Percentiles rank a stretch among this genome's conserved stretches.
These are phyloP conservation scores for Phaeosphaeria sp. DNA, from an alignment of 2,329 filamentous ascomycete genomes.

Conservation along the genomic window DNA sequence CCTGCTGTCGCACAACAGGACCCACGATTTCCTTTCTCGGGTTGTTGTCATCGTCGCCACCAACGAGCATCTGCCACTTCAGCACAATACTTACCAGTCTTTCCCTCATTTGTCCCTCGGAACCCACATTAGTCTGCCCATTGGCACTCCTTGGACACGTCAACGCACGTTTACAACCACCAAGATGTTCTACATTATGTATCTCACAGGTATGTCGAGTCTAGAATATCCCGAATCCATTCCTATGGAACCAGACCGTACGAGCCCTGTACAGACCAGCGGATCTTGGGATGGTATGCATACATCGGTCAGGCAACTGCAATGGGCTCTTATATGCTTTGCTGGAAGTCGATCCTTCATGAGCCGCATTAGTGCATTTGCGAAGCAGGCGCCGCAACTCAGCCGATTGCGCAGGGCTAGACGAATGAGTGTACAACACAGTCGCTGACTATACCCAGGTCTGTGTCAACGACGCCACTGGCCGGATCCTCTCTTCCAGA, in stretches of 20 bases:
- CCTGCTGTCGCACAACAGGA: constrained; percentile 45
- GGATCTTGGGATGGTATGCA: not conserved
- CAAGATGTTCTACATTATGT: constrained; percentile 54
- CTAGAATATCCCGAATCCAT: not conserved
- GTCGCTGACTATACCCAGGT: constrained; percentile 62
- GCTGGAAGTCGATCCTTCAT: not conserved
- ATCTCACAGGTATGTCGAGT: constrained; percentile 49
- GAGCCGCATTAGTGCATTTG: not conserved
- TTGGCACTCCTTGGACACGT: constrained; percentile 30
- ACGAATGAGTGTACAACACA: not conserved
- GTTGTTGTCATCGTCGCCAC: constrained; percentile 38
- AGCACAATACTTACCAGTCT: constrained; percentile 31
- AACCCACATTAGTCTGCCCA: constrained; percentile 35
- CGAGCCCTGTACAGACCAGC: not conserved
- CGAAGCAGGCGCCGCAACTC: no score
- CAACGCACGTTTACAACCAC: constrained; percentile 16
- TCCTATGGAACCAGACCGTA: not conserved
- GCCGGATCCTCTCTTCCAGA: constrained; percentile 89
- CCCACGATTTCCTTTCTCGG: constrained; percentile 42
- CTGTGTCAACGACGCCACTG: constrained; percentile 94
- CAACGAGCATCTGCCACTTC: constrained; percentile 45
- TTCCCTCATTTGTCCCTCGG: constrained; percentile 26
- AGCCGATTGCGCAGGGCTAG: no score
- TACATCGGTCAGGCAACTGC: not conserved
- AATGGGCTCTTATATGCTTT: no score